These are phyloP conservation scores for Wickerhamiella galacta DNA, from an alignment of 805 yeast genomes.

Conservation along the genomic window DNA sequence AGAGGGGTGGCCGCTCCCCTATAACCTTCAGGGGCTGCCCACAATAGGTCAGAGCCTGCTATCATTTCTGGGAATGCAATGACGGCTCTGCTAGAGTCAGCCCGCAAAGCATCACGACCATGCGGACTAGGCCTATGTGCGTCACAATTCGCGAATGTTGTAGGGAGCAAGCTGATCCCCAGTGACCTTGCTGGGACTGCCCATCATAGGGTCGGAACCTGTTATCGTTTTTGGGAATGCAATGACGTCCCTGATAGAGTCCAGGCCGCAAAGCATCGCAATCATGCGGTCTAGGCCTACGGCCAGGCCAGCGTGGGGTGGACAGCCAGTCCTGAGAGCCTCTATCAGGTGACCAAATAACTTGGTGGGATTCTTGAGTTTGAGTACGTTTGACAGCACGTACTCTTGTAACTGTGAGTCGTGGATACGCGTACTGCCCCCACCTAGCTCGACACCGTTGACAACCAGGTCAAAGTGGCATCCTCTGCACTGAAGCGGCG, in stretches of 20 bases:
- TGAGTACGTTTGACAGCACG: conserved; percentile 48
- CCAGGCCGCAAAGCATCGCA: conserved; percentile 69
- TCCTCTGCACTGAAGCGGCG: conserved; percentile 57
- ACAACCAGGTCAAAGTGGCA: conserved; percentile 89
- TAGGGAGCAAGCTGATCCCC: conserved; percentile 38
- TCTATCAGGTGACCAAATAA: conserved; percentile 73
- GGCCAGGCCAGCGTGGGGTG: conserved; percentile 97
- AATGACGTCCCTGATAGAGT: conserved; percentile 77
- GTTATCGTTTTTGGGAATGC: conserved; percentile 89
- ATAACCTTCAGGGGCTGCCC: conserved; percentile 62
- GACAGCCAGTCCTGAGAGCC: conserved; percentile 82
- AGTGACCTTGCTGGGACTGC: conserved; percentile 57
- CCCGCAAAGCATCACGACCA: conserved; percentile 81
- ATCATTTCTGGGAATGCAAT: conserved; percentile 92
- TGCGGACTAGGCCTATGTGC: conserved; percentile 69
- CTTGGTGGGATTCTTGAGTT: conserved; percentile 37
- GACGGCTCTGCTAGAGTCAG: conserved; percentile 73
- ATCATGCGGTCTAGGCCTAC: conserved; percentile 87
- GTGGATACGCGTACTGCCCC: conserved; percentile 92
- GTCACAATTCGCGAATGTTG: conserved; percentile 25
- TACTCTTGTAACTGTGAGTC: conserved; percentile 63
- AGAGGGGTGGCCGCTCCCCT: conserved; percentile 33
- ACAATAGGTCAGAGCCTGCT: conserved; percentile 78
- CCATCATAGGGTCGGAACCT: conserved; percentile 79
- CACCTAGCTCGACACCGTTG: conserved; percentile 92